Evolutionary conservation across 2,329 filamentous ascomycete species (phyloP).

Genomic region (Claviceps fusiformis): DNA sequence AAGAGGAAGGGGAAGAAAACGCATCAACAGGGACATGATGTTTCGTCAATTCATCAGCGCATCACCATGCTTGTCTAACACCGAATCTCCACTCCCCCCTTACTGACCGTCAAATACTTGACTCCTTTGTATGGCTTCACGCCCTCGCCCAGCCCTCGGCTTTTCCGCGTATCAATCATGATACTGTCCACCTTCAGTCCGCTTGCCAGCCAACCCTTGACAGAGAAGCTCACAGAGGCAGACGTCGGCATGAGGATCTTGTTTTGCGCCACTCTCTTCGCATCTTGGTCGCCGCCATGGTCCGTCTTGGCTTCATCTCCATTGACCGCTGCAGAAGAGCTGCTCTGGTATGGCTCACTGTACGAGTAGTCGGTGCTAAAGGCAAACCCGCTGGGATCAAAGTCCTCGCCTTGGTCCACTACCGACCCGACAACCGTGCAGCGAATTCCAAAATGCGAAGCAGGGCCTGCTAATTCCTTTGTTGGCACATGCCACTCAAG

Average conservation of each 20-base stretch:
- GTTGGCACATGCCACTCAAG: conserved; percentile 75
- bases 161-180: conserved; percentile 60
- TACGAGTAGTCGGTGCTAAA: conserved; percentile 39
- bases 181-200: conserved; percentile 57
- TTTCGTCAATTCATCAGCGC: neutral
- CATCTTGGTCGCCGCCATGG: conserved; percentile 33
- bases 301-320: conserved; percentile 17
- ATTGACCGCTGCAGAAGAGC: conserved; percentile 14
- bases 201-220: conserved; percentile 56
- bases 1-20: too few relatives aligned
- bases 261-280: conserved; percentile 50
- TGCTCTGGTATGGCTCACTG: conserved; percentile 42
- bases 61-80: conserved; percentile 27
- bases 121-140: conserved; percentile 96
- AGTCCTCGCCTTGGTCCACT: conserved; percentile 32
- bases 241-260: conserved; percentile 70
- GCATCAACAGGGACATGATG: neutral
- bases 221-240: conserved; percentile 57
- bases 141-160: conserved; percentile 70
- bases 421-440: conserved; percentile 63
- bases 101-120: conserved; percentile 78
- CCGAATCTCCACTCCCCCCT: conserved; percentile 49
- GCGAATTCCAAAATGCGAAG: conserved; percentile 57
- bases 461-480: conserved; percentile 58
- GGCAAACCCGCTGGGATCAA: conserved; percentile 38